Evolutionary conservation across 805 yeast species (phyloP), one percentile per base, ranked within the genome.

Genomic region (Kockiozyma suomiensis): DNA sequence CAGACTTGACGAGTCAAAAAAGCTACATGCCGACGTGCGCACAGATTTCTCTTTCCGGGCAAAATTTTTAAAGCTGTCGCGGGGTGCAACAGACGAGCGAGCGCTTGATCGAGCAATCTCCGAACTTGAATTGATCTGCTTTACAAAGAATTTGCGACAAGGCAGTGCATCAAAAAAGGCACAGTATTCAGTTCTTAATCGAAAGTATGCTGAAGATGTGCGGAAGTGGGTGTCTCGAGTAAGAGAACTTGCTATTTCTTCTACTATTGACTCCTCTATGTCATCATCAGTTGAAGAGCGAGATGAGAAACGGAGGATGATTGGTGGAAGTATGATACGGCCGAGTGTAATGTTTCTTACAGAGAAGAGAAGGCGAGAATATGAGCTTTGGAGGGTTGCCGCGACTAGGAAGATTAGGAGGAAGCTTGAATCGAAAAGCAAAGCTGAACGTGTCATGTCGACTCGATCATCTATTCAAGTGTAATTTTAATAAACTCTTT

Each of bases 311-410:
- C n/a, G n/a, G 17, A 25, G 23, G 12, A n/a, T 38, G 6, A 37
- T 49, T 6, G 43, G 50, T 13, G 35, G 59, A 45, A 25, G 56
- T 3, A 59, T 59, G 63, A 55, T 59, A n/a, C 52, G 56, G 17
- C 13, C 55, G 17, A 38, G 50, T 19, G 63, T 55, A 19, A 21
- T 23, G 21, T 59, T 17, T 25, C 21, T 54, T 25, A 59, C 59
- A 6, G 45, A 46, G 30, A 25, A 32, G 30, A 21, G 55, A 37
- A 13, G 38, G 25, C 26, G n/a, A 15, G 64, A 51, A 32, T 40
- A 45, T n/a, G 54, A 49, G 3, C 21, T 17, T 4, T 59, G 62
- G 62, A 38, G 15, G 35, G n/a, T 21, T 8, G 53, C 33, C 0
- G 49, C 30, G 30, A 25, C 28, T 40, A 30, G 33, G 48, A 48